Evolutionary conservation across 768 basidiomycete species (phyloP), one percentile per base, ranked within the genome.

Genomic region (Suillus lakei): DNA sequence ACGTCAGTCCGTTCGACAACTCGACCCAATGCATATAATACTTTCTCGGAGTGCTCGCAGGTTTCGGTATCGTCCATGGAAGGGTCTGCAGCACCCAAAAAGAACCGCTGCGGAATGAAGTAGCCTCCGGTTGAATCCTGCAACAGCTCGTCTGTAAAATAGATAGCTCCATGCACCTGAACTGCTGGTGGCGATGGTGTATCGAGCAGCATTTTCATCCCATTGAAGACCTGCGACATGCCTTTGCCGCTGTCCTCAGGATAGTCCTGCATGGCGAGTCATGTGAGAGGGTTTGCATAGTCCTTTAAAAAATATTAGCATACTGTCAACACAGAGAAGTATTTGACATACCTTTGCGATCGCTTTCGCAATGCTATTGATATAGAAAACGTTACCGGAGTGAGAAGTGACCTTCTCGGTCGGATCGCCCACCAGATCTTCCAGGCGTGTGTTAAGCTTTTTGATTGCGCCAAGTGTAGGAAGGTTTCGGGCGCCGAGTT

Each of bases 331-430:
- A 34, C 34, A 8, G 34, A 34, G 34, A 34, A 4, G 4, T 15
- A 28, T 59, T 34, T 23, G 4, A 28, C 53, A 30, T 15, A 64
- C 66, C 66, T 61, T 67, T 9, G 53, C 68, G 63, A 69, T 67
- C 4, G 64, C 68, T 13, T 53, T 48, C 1, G 21, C 41, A 34
- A 69, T 26, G 7, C 61, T 55, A 55, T 69, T 69, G 7, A 69
- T 61, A 48, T 77, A 77, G 56, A 76, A 74, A 1, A 78, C 55
- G 38, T 73, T 74, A 0, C 74, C 76, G 0, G 66, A 62, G 1
- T 46, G 18, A 32, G 74, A 60, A 2, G 26, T 53, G 0, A 72
- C 66, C 53, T 71, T 72, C 38, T 63, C 53, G 0, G 71, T 73
- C 0, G 71, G 73, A 44, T 75, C 39, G 1, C 76, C 75, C 10